Conservation (phyloP, 768 basidiomycete species). For the Nidularia sp. region DNA sequence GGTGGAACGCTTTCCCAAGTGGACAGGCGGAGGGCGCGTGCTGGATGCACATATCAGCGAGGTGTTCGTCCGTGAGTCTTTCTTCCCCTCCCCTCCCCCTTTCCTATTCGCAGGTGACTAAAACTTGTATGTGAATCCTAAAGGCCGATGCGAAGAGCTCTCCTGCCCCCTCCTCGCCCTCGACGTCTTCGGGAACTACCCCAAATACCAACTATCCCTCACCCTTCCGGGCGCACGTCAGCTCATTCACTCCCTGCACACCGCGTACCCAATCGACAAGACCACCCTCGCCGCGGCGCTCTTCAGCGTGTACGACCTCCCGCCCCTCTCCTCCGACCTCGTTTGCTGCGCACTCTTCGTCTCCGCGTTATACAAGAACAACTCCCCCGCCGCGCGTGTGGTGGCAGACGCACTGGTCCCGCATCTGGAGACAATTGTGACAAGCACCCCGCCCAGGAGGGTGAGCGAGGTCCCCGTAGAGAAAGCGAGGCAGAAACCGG, state of each 20-base stretch:
- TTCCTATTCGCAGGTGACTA: background rate
- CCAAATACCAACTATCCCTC: slow-evolving; percentile 55
- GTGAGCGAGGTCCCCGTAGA: slow-evolving; percentile 2
- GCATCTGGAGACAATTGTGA: slow-evolving; percentile 28
- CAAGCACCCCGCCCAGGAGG: slow-evolving; percentile 4
- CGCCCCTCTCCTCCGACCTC: slow-evolving; percentile 51
- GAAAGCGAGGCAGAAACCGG: slow-evolving; percentile 11
- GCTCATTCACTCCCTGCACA: slow-evolving; percentile 54
- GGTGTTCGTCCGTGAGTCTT: slow-evolving; percentile 50
- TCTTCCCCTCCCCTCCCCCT: background rate
- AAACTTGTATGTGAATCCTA: background rate
- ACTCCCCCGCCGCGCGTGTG: slow-evolving; percentile 28
- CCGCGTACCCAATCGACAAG: slow-evolving; percentile 40
- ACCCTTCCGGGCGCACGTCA: slow-evolving; percentile 48
- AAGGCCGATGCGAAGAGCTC: slow-evolving; percentile 63
- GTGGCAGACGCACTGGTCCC: slow-evolving; percentile 40
- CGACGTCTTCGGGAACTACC: slow-evolving; percentile 55
- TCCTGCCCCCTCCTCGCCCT: slow-evolving; percentile 52
- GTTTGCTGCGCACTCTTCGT: slow-evolving; percentile 53
- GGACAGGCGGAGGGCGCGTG: slow-evolving; percentile 38
- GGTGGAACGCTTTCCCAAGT: slow-evolving; percentile 42
- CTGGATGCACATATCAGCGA: slow-evolving; percentile 38
- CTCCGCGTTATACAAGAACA: slow-evolving; percentile 48
- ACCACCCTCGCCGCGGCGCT: slow-evolving; percentile 49
- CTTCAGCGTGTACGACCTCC: slow-evolving; percentile 49